phyloP scores from a whole-genome alignment of 1,139 yeast species.

The Hansenula sp. region DNA sequence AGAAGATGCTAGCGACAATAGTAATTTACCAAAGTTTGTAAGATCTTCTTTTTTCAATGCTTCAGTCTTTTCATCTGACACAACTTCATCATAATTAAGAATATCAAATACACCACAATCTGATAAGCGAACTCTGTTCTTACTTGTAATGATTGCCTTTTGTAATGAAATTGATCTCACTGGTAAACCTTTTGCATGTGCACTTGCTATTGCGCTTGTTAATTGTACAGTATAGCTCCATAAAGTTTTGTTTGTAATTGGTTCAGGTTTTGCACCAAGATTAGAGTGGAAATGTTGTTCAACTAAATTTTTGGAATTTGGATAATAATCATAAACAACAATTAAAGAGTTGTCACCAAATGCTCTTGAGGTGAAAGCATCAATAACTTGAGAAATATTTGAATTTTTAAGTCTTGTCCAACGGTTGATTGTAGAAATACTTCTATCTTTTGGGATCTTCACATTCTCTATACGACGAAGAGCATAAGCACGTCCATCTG shows the following conservation, averaged over 20 bases:
- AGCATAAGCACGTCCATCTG: constrained; percentile 75
- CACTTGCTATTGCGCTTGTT: constrained; percentile 55
- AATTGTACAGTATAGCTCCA: constrained; percentile 80
- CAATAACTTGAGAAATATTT: constrained; percentile 63
- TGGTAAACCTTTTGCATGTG: constrained; percentile 60
- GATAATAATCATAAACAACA: constrained; percentile 65
- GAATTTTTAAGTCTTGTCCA: constrained; percentile 53
- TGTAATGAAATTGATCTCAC: constrained; percentile 62
- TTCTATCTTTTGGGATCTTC: constrained; percentile 54
- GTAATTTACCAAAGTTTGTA: constrained; percentile 48
- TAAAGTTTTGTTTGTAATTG: constrained; percentile 57
- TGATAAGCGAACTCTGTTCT: constrained; percentile 64
- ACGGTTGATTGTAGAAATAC: constrained; percentile 41
- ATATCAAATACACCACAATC: constrained; percentile 74
- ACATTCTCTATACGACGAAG: constrained; percentile 70
- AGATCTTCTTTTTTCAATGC: constrained; percentile 51
- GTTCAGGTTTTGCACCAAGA: constrained; percentile 26
- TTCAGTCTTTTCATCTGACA: constrained; percentile 19
- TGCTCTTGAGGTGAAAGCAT: constrained; percentile 83
- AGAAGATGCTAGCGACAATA: constrained; percentile 50
- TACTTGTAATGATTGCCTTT: constrained; percentile 66
- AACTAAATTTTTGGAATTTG: constrained; percentile 53
- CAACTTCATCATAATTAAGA: constrained; percentile 34
- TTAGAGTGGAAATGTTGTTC: constrained; percentile 45
- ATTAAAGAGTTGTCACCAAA: constrained; percentile 74